phyloP scores from a whole-genome alignment of 176 grass and related monocot species.

The Oryza punctata region DNA sequence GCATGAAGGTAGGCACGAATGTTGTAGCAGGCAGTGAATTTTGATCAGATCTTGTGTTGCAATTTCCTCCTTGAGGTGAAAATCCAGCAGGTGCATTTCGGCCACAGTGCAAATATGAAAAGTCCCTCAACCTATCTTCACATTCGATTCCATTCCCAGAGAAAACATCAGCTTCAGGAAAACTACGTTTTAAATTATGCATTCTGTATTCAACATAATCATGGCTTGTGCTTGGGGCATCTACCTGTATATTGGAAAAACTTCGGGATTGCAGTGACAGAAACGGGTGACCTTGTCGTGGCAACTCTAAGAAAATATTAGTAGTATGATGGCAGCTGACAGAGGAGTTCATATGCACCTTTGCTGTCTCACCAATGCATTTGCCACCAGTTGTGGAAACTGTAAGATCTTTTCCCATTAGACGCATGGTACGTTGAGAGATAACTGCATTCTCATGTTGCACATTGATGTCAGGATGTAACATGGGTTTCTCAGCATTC shows the following conservation, averaged over 20 bases:
- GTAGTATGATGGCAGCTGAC: background rate
- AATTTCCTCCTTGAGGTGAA: background rate
- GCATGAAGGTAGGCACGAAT: background rate
- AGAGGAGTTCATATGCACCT: background rate
- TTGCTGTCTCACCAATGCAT: background rate
- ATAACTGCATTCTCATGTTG: background rate
- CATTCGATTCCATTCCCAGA: background rate
- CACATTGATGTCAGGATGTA: background rate
- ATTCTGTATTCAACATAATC: background rate
- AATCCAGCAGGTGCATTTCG: background rate
- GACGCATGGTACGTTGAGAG: background rate
- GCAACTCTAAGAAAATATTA: background rate
- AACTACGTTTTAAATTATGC: background rate
- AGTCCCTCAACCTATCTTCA: background rate
- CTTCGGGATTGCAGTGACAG: background rate
- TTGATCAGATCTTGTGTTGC: background rate
- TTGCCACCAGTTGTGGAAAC: background rate
- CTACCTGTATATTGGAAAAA: background rate
- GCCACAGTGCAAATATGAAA: background rate
- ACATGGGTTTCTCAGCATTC: background rate
- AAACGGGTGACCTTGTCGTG: background rate
- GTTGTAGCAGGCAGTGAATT: background rate
- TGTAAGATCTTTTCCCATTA: constrained; percentile 39
- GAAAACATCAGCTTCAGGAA: background rate
- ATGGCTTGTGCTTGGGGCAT: background rate